Base-by-base conservation (phyloP, 306 rosid species). In the Oxytropis ochrocephala region DNA sequence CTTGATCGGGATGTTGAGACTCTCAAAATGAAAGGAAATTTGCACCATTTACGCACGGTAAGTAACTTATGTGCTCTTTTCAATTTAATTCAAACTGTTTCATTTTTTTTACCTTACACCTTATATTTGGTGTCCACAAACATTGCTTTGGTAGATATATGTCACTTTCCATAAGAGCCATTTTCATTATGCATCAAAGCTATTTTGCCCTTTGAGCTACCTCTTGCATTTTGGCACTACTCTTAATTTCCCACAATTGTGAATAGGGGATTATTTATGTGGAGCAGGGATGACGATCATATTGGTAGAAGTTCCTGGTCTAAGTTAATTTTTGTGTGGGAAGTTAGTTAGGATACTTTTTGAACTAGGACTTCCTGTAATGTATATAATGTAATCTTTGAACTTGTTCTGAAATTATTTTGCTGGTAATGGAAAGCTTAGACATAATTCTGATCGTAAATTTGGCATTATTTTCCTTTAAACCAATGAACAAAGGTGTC, bases 1-100 rank as follows among this genome's bases (percentile, higher is more conserved):
- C 77, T 95, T 71, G 99, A 95, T 77, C 88, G 81, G 61, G 99
- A 95, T 77, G 68, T 82, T 0, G 99, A 95, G 84, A 95, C 97
- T 68, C 95, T 95, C 9, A 95, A 95, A 83, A 83, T 95, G 82
- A 91, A 91, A 81, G 99, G 91, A 82, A 95, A 95, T 80, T 80
- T 91, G 74, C 86, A 87, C 73, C 85, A 80, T 76, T 70, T 91
- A 77, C 90, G 89, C 24, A 77, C 85, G 3, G 99, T 91, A 69
- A 81, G 91, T 72, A 60, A 58, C 74, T 62, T 70, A 43, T 14
- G 27, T 70, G 70, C 63, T 50, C 42, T 65, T 62, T 35, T n/a
- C 69, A 12, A 48, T 49, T 56, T 38, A 39, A 18, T 29, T 39
- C 27, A 13, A 52, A 56, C 29, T 8, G 17, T 39, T 75, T 16